phyloP scores from a whole-genome alignment of 129 eudicot genomes.

The Apium graveolens region DNA sequence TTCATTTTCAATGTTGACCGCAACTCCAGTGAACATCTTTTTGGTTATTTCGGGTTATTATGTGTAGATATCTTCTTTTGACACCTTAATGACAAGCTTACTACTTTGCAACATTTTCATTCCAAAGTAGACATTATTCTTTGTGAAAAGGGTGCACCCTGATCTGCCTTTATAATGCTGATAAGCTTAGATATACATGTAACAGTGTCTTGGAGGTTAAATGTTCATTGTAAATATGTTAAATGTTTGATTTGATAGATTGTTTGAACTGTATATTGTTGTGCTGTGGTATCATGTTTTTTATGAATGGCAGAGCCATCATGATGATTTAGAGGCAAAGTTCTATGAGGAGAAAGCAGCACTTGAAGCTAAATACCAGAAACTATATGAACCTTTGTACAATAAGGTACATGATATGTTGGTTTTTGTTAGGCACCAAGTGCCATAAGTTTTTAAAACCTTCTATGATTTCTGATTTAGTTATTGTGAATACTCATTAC shows the following conservation, averaged over 20 bases:
- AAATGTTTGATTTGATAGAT: neutral
- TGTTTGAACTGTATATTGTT: neutral
- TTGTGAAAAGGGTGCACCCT: neutral
- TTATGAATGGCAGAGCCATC: constrained; percentile 44
- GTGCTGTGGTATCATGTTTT: neutral
- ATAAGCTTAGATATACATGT: neutral
- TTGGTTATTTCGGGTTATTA: neutral
- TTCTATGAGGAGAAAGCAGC: constrained; percentile 83
- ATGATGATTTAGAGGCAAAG: constrained; percentile 75
- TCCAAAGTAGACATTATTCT: neutral
- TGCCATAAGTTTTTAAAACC: neutral
- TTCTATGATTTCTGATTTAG: neutral
- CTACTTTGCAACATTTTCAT: neutral
- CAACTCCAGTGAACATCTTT: neutral
- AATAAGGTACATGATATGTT: constrained; percentile 36
- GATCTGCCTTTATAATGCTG: neutral
- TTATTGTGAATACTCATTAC: constrained; percentile 17
- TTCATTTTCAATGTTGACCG: neutral
- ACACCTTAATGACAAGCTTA: neutral
- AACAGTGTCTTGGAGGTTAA: neutral
- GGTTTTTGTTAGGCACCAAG: no score
- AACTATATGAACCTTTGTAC: constrained; percentile 69
- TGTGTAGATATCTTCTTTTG: neutral
- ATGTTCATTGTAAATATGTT: neutral
- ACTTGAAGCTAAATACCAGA: constrained; percentile 77